Conservation (phyloP, 257 asterid genomes). For the Plantago ovata region DNA sequence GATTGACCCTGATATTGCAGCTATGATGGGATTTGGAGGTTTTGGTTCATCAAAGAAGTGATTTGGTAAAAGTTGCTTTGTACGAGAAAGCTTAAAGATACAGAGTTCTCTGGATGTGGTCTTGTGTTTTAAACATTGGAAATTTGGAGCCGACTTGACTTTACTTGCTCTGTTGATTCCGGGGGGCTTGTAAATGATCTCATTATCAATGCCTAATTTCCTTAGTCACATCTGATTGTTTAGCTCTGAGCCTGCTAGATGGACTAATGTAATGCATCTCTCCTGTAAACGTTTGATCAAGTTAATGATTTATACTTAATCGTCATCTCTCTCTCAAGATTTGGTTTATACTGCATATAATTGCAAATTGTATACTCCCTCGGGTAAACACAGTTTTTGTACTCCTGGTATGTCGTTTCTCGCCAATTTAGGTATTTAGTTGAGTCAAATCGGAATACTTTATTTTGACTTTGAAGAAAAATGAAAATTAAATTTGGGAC, state of each 20-base stretch:
- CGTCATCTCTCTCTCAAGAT: too few species aligned
- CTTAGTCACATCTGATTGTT: neutral
- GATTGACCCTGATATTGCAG: slow-evolving; percentile 86
- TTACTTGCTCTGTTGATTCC: neutral
- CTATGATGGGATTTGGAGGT: slow-evolving; percentile 99
- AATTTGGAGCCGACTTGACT: slow-evolving; percentile 3
- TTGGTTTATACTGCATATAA: too few species aligned
- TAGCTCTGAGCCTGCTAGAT: neutral
- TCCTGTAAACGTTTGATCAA: too few species aligned
- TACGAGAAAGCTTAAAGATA: neutral
- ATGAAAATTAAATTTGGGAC: too few species aligned
- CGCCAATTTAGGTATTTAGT: too few species aligned
- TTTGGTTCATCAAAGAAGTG: slow-evolving; percentile 79
- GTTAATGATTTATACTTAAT: too few species aligned
- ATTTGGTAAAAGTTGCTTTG: slow-evolving; percentile 8
- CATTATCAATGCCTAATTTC: neutral
- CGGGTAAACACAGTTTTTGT: too few species aligned
- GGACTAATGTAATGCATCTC: too few species aligned
- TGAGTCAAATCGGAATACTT: too few species aligned
- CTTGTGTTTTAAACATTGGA: slow-evolving; percentile 7
- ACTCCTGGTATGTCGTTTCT: too few species aligned
- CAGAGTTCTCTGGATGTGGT: neutral
- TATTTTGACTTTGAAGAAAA: too few species aligned
- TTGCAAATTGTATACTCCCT: too few species aligned
- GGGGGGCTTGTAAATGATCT: slow-evolving; percentile 1